Base-by-base conservation (phyloP, 2,329 filamentous ascomycete species). In the Sporothrix brunneoviolacea region DNA sequence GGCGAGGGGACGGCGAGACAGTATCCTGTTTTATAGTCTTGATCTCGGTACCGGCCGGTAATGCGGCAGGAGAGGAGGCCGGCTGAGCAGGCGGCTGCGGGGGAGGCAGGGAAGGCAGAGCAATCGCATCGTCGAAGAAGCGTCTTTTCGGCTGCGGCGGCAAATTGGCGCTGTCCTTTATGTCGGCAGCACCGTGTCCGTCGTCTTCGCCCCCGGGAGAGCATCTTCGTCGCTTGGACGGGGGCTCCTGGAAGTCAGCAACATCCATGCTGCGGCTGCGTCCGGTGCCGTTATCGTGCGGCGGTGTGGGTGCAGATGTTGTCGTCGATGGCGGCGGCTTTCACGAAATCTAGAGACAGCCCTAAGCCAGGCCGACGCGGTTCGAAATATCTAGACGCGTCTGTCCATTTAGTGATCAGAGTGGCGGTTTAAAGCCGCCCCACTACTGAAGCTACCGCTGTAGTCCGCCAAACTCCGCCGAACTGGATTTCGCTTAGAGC, bases 91-190 rank as follows among this genome's bases (percentile, higher is more conserved):
- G 15, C 8, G 22, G 22, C 19, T 28, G 45, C 8, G 45, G 46
- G 5, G 27, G 47, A n/a, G 51, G 46, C 5, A 50, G 41, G 32
- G 47, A 42, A 10, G 51, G 46, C 8, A 53, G 28, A 12, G 42
- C 47, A 9, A 47, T 38, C 10, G 32, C 50, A 46, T 73, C 69
- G 4, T 62, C 57, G 54, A 76, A 75, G 61, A 76, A 72, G 38
- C 70, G 68, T 52, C 68, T 63, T 55, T 66, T 71, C 62, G 79
- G 79, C 9, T 60, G 57, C 1, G 75, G 72, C 56, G 24, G 24
- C 24, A 28, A 10, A 28, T 28, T 10, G 6, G 24, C 53, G 18
- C 36, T 27, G 15, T 49, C 40, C 13, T 39, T 33, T 5, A 16
- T 32, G 16, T 32, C 35, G 18, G 8, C n/a, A 3, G 19, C 15